phyloP scores from a whole-genome alignment of 2,329 filamentous ascomycete genomes.

The Bipolaris bicolor region DNA sequence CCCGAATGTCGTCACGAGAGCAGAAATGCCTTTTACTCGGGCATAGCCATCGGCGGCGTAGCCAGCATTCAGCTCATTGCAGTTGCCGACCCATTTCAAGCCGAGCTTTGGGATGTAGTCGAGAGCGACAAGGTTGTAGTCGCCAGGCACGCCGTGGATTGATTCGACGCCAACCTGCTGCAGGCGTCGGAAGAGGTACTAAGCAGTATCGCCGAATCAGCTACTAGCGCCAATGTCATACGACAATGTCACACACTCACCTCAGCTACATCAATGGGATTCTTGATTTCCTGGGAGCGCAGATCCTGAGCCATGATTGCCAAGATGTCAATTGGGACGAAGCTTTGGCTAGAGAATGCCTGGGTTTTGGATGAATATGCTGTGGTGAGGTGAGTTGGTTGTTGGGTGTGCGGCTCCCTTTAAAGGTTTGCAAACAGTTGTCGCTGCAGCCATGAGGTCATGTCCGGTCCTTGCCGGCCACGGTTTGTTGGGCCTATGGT shows the following conservation, averaged over 20 bases:
- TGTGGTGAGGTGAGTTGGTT: slow-evolving; percentile 9
- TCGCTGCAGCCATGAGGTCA: slow-evolving; percentile 15
- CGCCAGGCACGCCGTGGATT: slow-evolving; percentile 55
- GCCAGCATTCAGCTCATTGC: slow-evolving; percentile 66
- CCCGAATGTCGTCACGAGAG: slow-evolving; percentile 57
- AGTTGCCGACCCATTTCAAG: slow-evolving; percentile 65
- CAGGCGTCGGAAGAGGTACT: slow-evolving; percentile 51
- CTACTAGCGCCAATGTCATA: slow-evolving; percentile 12
- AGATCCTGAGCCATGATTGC: slow-evolving; percentile 49
- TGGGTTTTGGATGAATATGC: slow-evolving; percentile 4
- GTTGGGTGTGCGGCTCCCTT: slow-evolving; percentile 23
- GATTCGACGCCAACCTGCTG: slow-evolving; percentile 53
- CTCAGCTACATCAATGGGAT: slow-evolving; percentile 65
- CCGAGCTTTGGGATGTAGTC: slow-evolving; percentile 63
- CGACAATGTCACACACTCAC: slow-evolving; percentile 21
- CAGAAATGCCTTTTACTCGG: slow-evolving; percentile 54
- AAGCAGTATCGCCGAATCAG: slow-evolving; percentile 6
- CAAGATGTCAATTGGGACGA: slow-evolving; percentile 3
- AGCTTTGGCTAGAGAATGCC: slow-evolving; percentile 2
- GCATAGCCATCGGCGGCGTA: slow-evolving; percentile 58
- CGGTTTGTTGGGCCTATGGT: slow-evolving; percentile 17
- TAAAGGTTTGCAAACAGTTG: slow-evolving; percentile 10
- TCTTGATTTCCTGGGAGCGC: slow-evolving; percentile 51
- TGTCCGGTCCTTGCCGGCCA: slow-evolving; percentile 18
- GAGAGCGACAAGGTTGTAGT: slow-evolving; percentile 57